Evolutionary conservation across 2,329 filamentous ascomycete genomes (phyloP).

Genomic region (Colletotrichum sublineola): DNA sequence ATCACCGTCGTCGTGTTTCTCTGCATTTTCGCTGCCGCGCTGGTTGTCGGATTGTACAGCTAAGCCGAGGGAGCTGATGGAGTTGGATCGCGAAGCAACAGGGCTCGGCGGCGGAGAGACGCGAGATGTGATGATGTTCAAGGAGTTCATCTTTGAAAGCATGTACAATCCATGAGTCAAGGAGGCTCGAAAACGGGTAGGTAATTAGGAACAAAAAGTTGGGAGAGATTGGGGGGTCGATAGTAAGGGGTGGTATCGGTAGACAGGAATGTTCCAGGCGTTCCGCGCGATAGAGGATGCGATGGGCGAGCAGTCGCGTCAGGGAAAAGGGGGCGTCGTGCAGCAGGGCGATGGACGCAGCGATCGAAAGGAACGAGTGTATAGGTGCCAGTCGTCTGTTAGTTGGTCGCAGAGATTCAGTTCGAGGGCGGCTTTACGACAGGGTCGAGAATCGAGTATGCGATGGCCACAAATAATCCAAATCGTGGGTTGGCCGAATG

Average conservation of each 20-base stretch:
- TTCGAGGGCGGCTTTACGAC: conserved; percentile 7
- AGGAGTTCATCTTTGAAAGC: conserved; percentile 87
- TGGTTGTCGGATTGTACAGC: conserved; percentile 60
- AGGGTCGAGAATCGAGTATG: conserved; percentile 12
- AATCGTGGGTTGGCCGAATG: conserved; percentile 23
- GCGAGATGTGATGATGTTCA: conserved; percentile 92
- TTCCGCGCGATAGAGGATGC: conserved; percentile 34
- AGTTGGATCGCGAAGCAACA: conserved; percentile 71
- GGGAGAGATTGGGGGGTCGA: conserved; percentile 10
- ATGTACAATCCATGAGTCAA: conserved; percentile 67
- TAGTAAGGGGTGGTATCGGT: conserved; percentile 36
- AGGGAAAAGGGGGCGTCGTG: conserved; percentile 15
- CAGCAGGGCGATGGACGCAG: conserved; percentile 7
- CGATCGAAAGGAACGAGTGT: conserved; percentile 32
- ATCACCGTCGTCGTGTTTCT: conserved; percentile 44
- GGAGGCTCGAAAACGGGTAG: conserved; percentile 23
- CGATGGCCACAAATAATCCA: conserved; percentile 7
- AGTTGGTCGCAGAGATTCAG: conserved; percentile 5
- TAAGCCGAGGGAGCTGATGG: conserved; percentile 66
- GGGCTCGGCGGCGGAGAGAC: conserved; percentile 75
- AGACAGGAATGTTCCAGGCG: conserved; percentile 42
- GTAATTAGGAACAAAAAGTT: conserved; percentile 6
- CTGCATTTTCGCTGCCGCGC: conserved; percentile 46
- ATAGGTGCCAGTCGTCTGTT: conserved; percentile 15
- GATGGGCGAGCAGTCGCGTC: conserved; percentile 33